Percentiles rank a stretch among this genome's conserved stretches.
These are phyloP conservation scores for Naganishia cerealis DNA, from an alignment of 1,284 basidiomycete genomes.

Conservation along the genomic window DNA sequence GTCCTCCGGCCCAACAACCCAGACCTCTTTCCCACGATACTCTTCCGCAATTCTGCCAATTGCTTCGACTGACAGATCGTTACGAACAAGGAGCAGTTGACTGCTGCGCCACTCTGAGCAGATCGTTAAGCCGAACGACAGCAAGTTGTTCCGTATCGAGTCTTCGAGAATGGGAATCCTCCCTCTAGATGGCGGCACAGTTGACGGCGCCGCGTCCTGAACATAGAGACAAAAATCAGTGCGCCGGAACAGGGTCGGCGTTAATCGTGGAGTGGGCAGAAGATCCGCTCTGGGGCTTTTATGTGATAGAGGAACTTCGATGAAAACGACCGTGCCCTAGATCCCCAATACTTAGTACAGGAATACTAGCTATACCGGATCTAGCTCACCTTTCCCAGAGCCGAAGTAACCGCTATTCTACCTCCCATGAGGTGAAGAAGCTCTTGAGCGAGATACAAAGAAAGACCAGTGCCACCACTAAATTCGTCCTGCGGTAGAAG, in stretches of 20 bases:
- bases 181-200: too few relatives aligned
- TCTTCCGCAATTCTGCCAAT: background rate
- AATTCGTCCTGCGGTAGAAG: slow-evolving; percentile 8
- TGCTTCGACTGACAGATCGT: background rate
- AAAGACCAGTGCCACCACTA: slow-evolving; percentile 7
- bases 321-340: slow-evolving; percentile 8
- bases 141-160: background rate
- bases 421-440: slow-evolving; percentile 11
- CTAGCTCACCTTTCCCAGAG: background rate
- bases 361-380: background rate
- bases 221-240: background rate
- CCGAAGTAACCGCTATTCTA: background rate
- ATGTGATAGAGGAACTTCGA: slow-evolving; percentile 1
- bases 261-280: background rate
- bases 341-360: background rate
- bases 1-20: background rate
- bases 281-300: background rate
- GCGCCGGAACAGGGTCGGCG: background rate
- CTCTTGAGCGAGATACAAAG: slow-evolving; percentile 7
- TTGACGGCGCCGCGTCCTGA: background rate
- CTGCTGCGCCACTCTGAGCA: background rate
- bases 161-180: slow-evolving; percentile 1
- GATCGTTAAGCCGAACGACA: background rate
- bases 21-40: slow-evolving; percentile 1
- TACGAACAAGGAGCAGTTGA: background rate